These are phyloP conservation scores for Lactarius hengduanensis DNA, from an alignment of 768 basidiomycete species.

Conservation along the genomic window DNA sequence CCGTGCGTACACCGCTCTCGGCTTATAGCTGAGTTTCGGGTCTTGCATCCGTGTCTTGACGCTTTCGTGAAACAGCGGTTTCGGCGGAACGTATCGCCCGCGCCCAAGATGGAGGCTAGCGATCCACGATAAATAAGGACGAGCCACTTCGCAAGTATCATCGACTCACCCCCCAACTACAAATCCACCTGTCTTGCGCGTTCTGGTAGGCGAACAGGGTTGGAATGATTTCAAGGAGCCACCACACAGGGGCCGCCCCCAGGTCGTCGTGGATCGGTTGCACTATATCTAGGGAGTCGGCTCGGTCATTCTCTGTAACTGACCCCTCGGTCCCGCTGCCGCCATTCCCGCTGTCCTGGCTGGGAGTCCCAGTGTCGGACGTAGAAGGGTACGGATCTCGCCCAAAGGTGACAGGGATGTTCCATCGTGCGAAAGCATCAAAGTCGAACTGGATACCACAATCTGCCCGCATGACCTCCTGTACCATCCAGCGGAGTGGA, in stretches of 20 bases:
- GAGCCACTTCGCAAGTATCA: not conserved
- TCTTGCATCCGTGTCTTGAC: constrained; percentile 64
- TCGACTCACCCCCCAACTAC: constrained; percentile 50
- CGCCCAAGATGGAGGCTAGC: constrained; percentile 55
- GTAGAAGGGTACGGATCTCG: not conserved
- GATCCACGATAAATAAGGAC: not conserved
- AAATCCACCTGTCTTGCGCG: constrained; percentile 51
- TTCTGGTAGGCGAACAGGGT: constrained; percentile 57
- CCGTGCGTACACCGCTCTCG: constrained; percentile 50
- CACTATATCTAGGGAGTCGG: constrained; percentile 37
- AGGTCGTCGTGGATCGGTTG: constrained; percentile 56
- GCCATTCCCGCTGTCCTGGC: no score
- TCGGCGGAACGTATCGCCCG: constrained; percentile 49
- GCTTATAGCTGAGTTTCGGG: constrained; percentile 50
- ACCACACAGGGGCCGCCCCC: constrained; percentile 49
- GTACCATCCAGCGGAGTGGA: constrained; percentile 28
- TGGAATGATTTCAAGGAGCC: constrained; percentile 68
- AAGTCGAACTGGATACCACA: constrained; percentile 19
- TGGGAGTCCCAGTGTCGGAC: no score
- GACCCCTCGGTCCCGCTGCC: no score
- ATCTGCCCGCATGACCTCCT: constrained; percentile 11
- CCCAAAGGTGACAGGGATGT: constrained; percentile 9
- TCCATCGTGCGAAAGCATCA: constrained; percentile 12
- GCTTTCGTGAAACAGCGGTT: constrained; percentile 61
- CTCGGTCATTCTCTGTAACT: not conserved